A percentile compares a stretch with the other conserved stretches of the same genome.
Evolutionary conservation across 129 eudicot species (phyloP).

Genomic region (Erigeron canadensis): DNA sequence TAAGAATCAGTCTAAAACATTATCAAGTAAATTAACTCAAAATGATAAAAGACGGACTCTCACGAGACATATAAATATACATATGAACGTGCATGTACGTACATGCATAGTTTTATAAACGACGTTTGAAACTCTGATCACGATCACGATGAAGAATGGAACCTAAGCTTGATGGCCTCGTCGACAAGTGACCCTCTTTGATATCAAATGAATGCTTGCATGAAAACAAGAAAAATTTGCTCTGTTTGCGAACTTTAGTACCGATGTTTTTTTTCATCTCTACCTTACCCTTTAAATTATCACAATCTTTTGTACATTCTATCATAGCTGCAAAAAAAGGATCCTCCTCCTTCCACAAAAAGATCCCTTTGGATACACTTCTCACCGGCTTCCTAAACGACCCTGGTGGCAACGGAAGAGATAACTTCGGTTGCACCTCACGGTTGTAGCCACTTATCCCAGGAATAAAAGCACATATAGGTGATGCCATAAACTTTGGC

Average conservation of each 20-base stretch:
- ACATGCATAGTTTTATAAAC: not conserved
- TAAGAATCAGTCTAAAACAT: not conserved
- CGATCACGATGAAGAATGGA: constrained; percentile 14
- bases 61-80: not conserved
- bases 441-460: not conserved
- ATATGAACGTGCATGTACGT: constrained; percentile 6
- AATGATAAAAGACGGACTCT: not conserved
- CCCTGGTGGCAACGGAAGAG: constrained; percentile 38
- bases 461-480: not conserved
- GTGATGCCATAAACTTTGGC: constrained; percentile 33
- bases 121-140: not conserved
- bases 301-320: constrained; percentile 24
- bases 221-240: constrained; percentile 22
- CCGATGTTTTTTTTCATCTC: constrained; percentile 15
- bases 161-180: constrained; percentile 12
- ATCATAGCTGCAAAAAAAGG: constrained; percentile 32
- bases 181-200: constrained; percentile 19
- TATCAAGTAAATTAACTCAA: not conserved
- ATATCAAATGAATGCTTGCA: constrained; percentile 34
- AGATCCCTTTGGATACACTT: constrained; percentile 18
- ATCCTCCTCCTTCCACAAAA: constrained; percentile 26
- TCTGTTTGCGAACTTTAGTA: constrained; percentile 12
- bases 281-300: constrained; percentile 15
- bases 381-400: constrained; percentile 1
- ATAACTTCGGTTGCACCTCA: not conserved